Conservation (phyloP, 805 yeast genomes). For the Teunomyces cretensis region DNA sequence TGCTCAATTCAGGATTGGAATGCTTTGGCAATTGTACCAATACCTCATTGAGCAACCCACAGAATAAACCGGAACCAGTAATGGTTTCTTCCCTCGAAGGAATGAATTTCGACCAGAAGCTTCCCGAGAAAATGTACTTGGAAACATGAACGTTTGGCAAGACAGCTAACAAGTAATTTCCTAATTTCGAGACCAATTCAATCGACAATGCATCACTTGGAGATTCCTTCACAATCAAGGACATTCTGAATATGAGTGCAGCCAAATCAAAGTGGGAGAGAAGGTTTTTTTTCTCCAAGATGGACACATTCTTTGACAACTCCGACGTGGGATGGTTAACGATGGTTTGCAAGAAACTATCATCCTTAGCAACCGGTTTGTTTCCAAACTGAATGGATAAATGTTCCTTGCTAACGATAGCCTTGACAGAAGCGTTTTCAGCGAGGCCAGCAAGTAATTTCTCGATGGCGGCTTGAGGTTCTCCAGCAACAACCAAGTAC, state of each 20-base stretch:
- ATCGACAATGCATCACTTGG: constrained; percentile 20
- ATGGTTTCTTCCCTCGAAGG: not conserved
- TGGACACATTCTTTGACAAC: constrained; percentile 2
- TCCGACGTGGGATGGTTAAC: constrained; percentile 10
- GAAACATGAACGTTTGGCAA: constrained; percentile 12
- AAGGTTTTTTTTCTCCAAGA: constrained; percentile 33
- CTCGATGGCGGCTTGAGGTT: constrained; percentile 38
- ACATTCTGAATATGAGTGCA: constrained; percentile 18
- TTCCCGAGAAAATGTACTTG: constrained; percentile 16
- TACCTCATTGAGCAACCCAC: constrained; percentile 35
- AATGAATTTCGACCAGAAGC: constrained; percentile 27
- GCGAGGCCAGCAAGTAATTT: constrained; percentile 7
- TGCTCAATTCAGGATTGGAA: constrained; percentile 10
- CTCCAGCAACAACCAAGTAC: constrained; percentile 58
- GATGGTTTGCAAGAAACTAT: constrained; percentile 13
- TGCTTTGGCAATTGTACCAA: constrained; percentile 26
- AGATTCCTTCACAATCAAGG: not conserved
- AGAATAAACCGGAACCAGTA: constrained; percentile 22
- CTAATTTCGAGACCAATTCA: constrained; percentile 44
- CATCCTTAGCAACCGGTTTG: constrained; percentile 1
- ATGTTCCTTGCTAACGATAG: constrained; percentile 5
- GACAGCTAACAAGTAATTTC: constrained; percentile 30
- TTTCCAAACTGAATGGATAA: constrained; percentile 7
- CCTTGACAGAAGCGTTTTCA: constrained; percentile 2
- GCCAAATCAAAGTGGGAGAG: constrained; percentile 48